Evolutionary conservation across 441 rosid genomes (phyloP).

Genomic region (Breynia disticha): DNA sequence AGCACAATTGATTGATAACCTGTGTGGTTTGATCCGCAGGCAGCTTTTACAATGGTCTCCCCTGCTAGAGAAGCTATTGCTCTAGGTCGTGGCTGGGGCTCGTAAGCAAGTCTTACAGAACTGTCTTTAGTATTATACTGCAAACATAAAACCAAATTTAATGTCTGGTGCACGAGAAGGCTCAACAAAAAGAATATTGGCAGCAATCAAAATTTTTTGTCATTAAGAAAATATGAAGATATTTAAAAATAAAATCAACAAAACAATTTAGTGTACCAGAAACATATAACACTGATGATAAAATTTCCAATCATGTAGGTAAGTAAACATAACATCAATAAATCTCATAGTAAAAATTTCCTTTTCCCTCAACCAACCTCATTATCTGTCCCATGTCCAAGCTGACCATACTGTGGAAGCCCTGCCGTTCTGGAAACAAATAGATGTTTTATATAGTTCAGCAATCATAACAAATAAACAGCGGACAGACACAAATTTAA

Average conservation of each 20-base stretch:
- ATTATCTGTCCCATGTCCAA: constrained; percentile 17
- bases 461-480: constrained; percentile 6
- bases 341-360: constrained; percentile 1
- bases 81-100: constrained; percentile 88
- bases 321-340: not conserved
- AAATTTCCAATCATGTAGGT: not conserved
- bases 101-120: constrained; percentile 80
- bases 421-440: constrained; percentile 68
- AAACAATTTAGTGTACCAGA: no score
- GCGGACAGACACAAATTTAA: not conserved
- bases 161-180: not conserved
- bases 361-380: constrained; percentile 8
- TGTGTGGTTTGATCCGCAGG: constrained; percentile 90
- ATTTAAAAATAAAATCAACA: no score
- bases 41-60: constrained; percentile 83
- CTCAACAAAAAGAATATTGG: not conserved
- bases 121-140: constrained; percentile 91
- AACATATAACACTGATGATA: no score
- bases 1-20: constrained; percentile 31
- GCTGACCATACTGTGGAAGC: constrained; percentile 17
- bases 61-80: constrained; percentile 64
- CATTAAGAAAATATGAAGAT: no score
- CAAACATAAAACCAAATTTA: constrained; percentile 8
- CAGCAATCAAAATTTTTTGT: not conserved
- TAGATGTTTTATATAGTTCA: constrained; percentile 19